Evolutionary conservation across 768 basidiomycete species (phyloP), one percentile per base, ranked within the genome.

Genomic region (Cyclocybe cylindracea): DNA sequence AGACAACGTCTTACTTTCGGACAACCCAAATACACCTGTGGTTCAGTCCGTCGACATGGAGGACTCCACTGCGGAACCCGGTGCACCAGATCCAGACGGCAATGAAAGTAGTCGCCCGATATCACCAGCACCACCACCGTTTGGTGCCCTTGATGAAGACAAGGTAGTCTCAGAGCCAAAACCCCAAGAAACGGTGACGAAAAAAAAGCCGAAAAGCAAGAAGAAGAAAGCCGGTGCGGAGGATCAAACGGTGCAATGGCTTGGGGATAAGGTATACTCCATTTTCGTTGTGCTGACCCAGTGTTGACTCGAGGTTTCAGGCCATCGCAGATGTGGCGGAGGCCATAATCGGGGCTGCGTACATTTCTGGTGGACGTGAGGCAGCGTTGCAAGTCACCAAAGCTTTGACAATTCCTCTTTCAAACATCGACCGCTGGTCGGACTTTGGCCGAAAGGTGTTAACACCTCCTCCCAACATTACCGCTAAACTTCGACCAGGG

Each of bases 281-380:
- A 43, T 8, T 18, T 14, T 29, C 19, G 29, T 32, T 16, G 11
- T n/a, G 29, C 39, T 7, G 51, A n/a, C 19, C 37, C 1, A 18
- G 42, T 18, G 16, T 33, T 31, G 29, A 24, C 8, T 48, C 33
- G 55, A 51, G 19, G 32, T 29, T 43, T 18, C 47, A 93, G 91
- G 82, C 84, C 16, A 75, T 92, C 29, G 91, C 92, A 44, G 92
- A 94, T 68, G 88, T 92, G 39, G 80, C 83, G 7, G 92, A 94
- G 68, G 89, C 92, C 3, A 83, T 94, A 53, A 83, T 93, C 24
- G 92, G 87, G 33, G 91, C 91, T 13, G 89, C 87, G 4, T 92
- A 85, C 63, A 73, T 89, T 40, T 82, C 86, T 18, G 86, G 87
- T 9, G 91, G 90, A 46, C 74, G 77, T 44, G 86, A 89, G 46